phyloP scores from a whole-genome alignment of 2,329 filamentous ascomycete genomes.

The Aspergillus sergii region DNA sequence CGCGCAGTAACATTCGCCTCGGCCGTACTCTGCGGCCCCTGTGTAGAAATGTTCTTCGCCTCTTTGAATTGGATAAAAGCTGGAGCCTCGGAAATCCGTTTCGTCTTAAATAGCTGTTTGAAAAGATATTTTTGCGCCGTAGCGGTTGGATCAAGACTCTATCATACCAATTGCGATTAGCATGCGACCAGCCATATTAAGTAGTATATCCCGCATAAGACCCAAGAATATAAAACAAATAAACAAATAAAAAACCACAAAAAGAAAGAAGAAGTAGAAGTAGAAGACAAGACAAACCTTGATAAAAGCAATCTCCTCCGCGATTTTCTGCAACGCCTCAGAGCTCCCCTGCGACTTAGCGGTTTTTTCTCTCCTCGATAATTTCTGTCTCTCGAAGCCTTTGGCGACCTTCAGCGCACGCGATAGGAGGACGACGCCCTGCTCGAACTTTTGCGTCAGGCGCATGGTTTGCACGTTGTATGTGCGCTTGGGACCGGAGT shows the following conservation, averaged over 20 bases:
- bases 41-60: constrained; percentile 39
- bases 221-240: neutral
- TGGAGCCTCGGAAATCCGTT: constrained; percentile 56
- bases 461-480: constrained; percentile 37
- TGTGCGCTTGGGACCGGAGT: constrained; percentile 24
- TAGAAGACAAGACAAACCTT: constrained; percentile 47
- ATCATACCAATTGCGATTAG: constrained; percentile 1
- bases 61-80: constrained; percentile 48
- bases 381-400: constrained; percentile 65
- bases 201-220: neutral
- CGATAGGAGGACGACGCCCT: constrained; percentile 53
- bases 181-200: constrained; percentile 12
- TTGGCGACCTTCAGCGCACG: constrained; percentile 60
- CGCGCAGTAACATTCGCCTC: constrained; percentile 61
- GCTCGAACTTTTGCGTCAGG: constrained; percentile 51
- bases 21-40: constrained; percentile 47
- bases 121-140: constrained; percentile 58
- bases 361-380: constrained; percentile 61
- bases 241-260: neutral
- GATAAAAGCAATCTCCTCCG: constrained; percentile 58
- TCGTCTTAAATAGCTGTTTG: constrained; percentile 60
- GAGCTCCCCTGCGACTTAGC: constrained; percentile 50
- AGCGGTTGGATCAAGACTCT: constrained; percentile 54
- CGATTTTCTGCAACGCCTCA: constrained; percentile 47
- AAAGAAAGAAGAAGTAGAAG: neutral